Evolutionary conservation across 768 basidiomycete genomes (phyloP).

Genomic region (Pleurotus ostreatus): DNA sequence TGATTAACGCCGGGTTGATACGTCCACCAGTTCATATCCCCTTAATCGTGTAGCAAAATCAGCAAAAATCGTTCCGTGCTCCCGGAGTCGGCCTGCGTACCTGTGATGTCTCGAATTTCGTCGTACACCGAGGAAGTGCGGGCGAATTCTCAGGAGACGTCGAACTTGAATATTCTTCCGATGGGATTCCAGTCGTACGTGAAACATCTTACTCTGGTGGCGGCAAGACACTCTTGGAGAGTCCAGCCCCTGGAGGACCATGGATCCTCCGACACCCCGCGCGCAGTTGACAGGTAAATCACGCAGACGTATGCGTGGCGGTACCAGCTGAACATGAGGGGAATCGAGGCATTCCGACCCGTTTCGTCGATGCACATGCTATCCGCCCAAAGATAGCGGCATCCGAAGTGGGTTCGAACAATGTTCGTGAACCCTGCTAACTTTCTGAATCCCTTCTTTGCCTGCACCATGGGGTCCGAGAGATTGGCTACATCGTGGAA

Average conservation of each 20-base stretch:
- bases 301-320: neutral
- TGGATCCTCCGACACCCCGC: neutral
- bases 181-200: neutral
- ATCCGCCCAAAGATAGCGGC: neutral
- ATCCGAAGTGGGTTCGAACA: neutral
- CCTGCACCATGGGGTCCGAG: no score
- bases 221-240: neutral
- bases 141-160: neutral
- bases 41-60: no score
- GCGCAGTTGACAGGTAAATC: neutral
- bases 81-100: neutral
- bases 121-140: neutral
- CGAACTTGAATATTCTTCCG: neutral
- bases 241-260: neutral
- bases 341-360: neutral
- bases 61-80: neutral
- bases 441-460: neutral
- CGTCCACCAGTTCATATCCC: neutral
- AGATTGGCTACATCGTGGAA: neutral
- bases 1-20: neutral
- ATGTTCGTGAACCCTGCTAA: neutral
- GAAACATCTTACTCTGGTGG: neutral
- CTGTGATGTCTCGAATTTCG: neutral
- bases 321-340: neutral
- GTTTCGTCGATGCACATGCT: neutral